phyloP scores from a whole-genome alignment of 306 rosid species.

The Inga oerstediana region DNA sequence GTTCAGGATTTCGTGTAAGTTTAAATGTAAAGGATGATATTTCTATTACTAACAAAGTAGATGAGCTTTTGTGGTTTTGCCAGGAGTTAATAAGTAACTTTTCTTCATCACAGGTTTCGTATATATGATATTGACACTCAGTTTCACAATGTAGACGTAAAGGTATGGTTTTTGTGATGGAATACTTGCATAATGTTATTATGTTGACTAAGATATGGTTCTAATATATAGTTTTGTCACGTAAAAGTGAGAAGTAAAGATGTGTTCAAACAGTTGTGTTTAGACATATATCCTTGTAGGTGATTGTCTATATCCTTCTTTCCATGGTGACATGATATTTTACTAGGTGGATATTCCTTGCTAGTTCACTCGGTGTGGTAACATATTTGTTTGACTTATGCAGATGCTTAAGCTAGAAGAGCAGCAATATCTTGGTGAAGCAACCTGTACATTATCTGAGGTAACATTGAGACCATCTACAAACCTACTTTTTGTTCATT shows the following conservation, averaged over 20 bases:
- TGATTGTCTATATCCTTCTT: constrained; percentile 1
- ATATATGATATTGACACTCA: constrained; percentile 76
- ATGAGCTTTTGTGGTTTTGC: constrained; percentile 24
- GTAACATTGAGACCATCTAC: constrained; percentile 41
- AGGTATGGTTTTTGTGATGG: constrained; percentile 49
- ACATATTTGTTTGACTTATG: constrained; percentile 37
- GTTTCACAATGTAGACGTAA: constrained; percentile 67
- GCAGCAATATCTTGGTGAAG: constrained; percentile 83
- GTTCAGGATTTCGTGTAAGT: constrained; percentile 80
- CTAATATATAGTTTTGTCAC: not conserved
- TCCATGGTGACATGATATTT: not conserved
- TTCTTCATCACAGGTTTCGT: constrained; percentile 60
- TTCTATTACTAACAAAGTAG: constrained; percentile 24
- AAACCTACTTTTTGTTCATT: not conserved
- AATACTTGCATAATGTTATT: not conserved
- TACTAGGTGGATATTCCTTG: not conserved
- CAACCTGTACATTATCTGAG: constrained; percentile 68
- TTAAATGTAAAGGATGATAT: constrained; percentile 29
- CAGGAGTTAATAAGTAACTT: constrained; percentile 11
- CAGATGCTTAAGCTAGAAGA: constrained; percentile 84
- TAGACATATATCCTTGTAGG: constrained; percentile 3
- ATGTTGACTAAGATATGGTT: constrained; percentile 18
- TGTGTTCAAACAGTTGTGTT: not conserved
- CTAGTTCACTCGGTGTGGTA: constrained; percentile 3
- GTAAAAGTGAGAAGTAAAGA: constrained; percentile 12